A percentile compares a stretch with the other conserved stretches of the same genome.
Evolutionary conservation across 1,284 basidiomycete species (phyloP).

Genomic region (Ustilago shanxiensis): DNA sequence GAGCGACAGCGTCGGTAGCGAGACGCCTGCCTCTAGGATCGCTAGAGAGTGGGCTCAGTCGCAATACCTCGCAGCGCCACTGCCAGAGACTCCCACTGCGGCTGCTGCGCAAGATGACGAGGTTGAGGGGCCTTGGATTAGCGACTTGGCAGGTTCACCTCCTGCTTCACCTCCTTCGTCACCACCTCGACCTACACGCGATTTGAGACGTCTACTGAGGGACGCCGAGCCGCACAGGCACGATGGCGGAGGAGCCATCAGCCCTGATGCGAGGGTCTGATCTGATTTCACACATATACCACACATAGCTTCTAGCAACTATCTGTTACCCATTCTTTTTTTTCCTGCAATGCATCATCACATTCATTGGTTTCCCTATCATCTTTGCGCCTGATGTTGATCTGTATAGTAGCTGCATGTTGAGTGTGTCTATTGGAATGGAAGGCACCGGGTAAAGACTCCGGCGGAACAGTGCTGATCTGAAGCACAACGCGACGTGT

Average conservation of each 20-base stretch:
- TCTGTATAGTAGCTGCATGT: too few relatives aligned
- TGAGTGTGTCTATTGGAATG: background rate
- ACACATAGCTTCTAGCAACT: slow-evolving; percentile 4
- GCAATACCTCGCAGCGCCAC: slow-evolving; percentile 23
- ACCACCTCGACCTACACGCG: slow-evolving; percentile 16
- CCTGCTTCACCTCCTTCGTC: slow-evolving; percentile 14
- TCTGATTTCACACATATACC: background rate
- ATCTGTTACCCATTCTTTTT: background rate
- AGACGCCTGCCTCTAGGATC: slow-evolving; percentile 39
- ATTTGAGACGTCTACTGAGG: slow-evolving; percentile 5
- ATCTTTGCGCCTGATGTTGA: background rate
- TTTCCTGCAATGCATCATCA: slow-evolving; percentile 1
- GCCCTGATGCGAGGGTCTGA: slow-evolving; percentile 7
- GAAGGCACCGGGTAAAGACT: too few relatives aligned
- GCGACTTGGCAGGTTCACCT: slow-evolving; percentile 3
- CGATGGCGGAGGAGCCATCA: background rate
- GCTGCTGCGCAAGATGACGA: background rate
- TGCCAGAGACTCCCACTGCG: slow-evolving; percentile 19
- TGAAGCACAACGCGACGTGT: background rate
- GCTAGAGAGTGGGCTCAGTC: slow-evolving; percentile 47
- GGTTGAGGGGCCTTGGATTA: background rate
- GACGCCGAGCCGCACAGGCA: background rate
- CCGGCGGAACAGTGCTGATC: background rate
- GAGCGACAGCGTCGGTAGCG: slow-evolving; percentile 6
- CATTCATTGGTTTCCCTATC: background rate